A percentile compares a stretch with the other conserved stretches of the same genome.
Evolutionary conservation across 23 red algal genomes (phyloP).

Genomic region (Gracilaria vermiculophylla): DNA sequence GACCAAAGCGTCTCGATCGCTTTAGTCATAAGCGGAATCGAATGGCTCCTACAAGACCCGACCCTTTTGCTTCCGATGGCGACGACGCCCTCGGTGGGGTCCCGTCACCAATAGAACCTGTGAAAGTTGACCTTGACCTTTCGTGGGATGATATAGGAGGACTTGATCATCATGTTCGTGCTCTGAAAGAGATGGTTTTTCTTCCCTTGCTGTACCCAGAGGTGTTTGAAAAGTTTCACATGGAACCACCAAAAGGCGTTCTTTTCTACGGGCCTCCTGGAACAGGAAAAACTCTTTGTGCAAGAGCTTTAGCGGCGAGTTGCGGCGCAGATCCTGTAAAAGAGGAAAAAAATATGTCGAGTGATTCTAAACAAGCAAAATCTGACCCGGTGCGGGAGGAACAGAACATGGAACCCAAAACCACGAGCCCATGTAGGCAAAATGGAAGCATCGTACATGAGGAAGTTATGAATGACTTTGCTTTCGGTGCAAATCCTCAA

Average conservation of each 20-base stretch:
- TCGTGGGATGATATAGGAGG: constrained; percentile 92
- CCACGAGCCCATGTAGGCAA: background rate
- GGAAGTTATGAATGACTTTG: background rate
- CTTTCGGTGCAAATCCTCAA: background rate
- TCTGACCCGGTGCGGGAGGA: background rate
- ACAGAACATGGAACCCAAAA: background rate
- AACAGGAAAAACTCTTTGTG: constrained; percentile 94
- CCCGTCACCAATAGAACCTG: constrained; percentile 62
- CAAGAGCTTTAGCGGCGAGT: constrained; percentile 84
- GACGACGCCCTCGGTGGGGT: constrained; percentile 13
- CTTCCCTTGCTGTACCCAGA: constrained; percentile 91
- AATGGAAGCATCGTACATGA: background rate
- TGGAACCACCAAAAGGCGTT: constrained; percentile 91
- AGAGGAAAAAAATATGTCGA: background rate
- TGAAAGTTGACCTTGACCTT: constrained; percentile 78
- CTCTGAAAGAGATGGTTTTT: constrained; percentile 93
- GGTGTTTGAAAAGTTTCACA: constrained; percentile 86
- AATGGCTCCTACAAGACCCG: constrained; percentile 17
- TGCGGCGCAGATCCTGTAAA: constrained; percentile 47
- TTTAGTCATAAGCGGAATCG: constrained; percentile 24
- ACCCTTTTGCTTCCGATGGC: constrained; percentile 51
- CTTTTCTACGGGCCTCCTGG: constrained; percentile 98
- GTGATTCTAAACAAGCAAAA: background rate
- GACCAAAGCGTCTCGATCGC: constrained; percentile 18
- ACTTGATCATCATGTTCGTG: constrained; percentile 78